Evolutionary conservation across 1,139 yeast genomes (phyloP).

Genomic region (Pichia sp.): DNA sequence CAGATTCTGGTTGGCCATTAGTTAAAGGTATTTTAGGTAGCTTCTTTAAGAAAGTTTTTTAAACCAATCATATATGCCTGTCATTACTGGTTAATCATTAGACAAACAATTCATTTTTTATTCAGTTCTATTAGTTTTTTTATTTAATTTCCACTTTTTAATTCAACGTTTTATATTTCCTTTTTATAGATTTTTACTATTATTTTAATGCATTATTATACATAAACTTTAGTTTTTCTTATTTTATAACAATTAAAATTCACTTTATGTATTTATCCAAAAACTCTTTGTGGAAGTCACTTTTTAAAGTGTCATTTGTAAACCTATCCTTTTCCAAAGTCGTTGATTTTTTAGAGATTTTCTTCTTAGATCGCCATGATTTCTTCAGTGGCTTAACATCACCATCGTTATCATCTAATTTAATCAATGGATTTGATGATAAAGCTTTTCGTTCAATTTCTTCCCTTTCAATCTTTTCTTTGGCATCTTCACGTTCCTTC

Average conservation of each 20-base stretch:
- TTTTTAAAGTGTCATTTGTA: slow-evolving; percentile 60
- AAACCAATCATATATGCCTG: not conserved
- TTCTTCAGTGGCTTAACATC: slow-evolving; percentile 14
- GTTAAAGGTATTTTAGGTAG: slow-evolving; percentile 49
- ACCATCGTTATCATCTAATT: slow-evolving; percentile 21
- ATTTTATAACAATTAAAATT: not conserved
- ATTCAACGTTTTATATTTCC: not conserved
- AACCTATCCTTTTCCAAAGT: slow-evolving; percentile 28
- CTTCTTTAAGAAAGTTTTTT: slow-evolving; percentile 37
- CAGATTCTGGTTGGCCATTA: slow-evolving; percentile 78
- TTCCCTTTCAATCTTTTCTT: slow-evolving; percentile 26
- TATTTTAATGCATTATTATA: too few relatives aligned
- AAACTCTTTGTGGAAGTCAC: slow-evolving; percentile 67
- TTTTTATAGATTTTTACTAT: not conserved
- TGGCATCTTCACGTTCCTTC: slow-evolving; percentile 22
- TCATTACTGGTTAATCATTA: not conserved
- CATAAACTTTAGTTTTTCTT: too few relatives aligned
- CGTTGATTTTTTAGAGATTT: slow-evolving; percentile 1
- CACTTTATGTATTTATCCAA: slow-evolving; percentile 56
- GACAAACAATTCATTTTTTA: not conserved
- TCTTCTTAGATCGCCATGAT: slow-evolving; percentile 38
- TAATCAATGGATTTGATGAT: slow-evolving; percentile 40
- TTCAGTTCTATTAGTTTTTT: not conserved
- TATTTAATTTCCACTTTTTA: not conserved
- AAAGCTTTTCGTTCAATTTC: slow-evolving; percentile 24